Conservation (phyloP, 2,329 filamentous ascomycete genomes). For the Zymoseptoria ardabiliae region DNA sequence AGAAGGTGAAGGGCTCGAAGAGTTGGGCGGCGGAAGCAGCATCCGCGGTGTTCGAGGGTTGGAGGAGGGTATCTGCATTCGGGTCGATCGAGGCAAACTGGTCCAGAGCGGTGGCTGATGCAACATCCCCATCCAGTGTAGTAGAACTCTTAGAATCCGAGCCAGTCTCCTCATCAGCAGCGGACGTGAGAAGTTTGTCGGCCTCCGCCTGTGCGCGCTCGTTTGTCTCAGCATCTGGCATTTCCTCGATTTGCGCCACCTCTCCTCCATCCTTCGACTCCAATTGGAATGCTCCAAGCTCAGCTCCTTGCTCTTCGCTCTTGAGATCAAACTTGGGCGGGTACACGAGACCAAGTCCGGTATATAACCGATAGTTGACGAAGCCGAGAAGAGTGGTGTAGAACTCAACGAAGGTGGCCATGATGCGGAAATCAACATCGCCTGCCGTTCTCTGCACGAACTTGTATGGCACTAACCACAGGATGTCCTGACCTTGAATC, state of each 20-base stretch:
- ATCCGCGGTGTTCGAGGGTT: conserved; percentile 59
- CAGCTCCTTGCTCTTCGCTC: conserved; percentile 83
- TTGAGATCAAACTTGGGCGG: conserved; percentile 84
- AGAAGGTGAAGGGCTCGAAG: conserved; percentile 85
- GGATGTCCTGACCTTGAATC: conserved; percentile 90
- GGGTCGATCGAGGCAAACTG: conserved; percentile 81
- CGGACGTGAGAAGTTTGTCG: conserved; percentile 36
- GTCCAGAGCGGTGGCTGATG: conserved; percentile 57
- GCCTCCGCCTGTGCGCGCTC: conserved; percentile 43
- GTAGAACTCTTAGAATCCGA: conserved; percentile 34
- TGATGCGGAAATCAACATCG: conserved; percentile 96
- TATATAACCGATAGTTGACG: conserved; percentile 93
- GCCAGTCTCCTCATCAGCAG: conserved; percentile 29
- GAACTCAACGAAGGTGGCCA: conserved; percentile 98
- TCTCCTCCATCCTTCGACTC: conserved; percentile 60
- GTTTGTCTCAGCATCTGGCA: conserved; percentile 23
- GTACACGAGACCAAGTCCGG: conserved; percentile 82
- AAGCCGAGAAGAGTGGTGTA: conserved; percentile 95
- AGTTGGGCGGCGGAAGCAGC: conserved; percentile 60
- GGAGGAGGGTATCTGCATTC: conserved; percentile 77
- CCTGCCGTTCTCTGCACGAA: conserved; percentile 93
- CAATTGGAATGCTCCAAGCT: conserved; percentile 83
- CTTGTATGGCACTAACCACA: conserved; percentile 96
- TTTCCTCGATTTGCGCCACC: conserved; percentile 19
- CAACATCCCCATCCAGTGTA: conserved; percentile 20